A percentile compares a stretch with the other conserved stretches of the same genome.
These are phyloP conservation scores for Logfia minima DNA, from an alignment of 129 eudicot species.

Conservation along the genomic window DNA sequence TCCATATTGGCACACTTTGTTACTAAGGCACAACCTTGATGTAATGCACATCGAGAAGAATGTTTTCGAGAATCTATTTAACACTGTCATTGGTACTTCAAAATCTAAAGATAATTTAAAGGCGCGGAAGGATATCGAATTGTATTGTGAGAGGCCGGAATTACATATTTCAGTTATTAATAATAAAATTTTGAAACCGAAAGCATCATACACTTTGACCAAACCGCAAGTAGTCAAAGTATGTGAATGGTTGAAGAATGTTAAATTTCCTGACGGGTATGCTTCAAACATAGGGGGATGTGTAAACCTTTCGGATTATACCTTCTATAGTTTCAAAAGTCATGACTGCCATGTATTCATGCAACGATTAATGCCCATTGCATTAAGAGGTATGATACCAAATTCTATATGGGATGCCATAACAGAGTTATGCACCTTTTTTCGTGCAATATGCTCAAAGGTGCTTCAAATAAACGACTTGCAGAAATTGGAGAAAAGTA, in stretches of 20 bases:
- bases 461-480: background rate
- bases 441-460: background rate
- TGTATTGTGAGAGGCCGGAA: background rate
- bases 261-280: slow-evolving; percentile 10
- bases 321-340: too few species aligned
- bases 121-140: slow-evolving; percentile 8
- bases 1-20: background rate
- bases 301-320: too few species aligned
- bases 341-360: too few species aligned
- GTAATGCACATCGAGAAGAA: slow-evolving; percentile 19
- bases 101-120: slow-evolving; percentile 22
- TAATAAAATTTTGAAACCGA: background rate
- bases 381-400: too few species aligned
- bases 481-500: background rate
- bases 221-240: background rate
- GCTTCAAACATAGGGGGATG: too few species aligned
- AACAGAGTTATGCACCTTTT: background rate
- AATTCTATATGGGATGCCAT: too few species aligned
- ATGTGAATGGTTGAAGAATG: slow-evolving; percentile 21
- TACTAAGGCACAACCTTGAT: slow-evolving; percentile 12
- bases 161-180: background rate
- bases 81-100: slow-evolving; percentile 12
- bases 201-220: slow-evolving; percentile 16
- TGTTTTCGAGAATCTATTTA: slow-evolving; percentile 22
- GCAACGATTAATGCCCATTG: too few species aligned